Conservation (phyloP, 2,329 filamentous ascomycete species). For the Neofusicoccum parvum region DNA sequence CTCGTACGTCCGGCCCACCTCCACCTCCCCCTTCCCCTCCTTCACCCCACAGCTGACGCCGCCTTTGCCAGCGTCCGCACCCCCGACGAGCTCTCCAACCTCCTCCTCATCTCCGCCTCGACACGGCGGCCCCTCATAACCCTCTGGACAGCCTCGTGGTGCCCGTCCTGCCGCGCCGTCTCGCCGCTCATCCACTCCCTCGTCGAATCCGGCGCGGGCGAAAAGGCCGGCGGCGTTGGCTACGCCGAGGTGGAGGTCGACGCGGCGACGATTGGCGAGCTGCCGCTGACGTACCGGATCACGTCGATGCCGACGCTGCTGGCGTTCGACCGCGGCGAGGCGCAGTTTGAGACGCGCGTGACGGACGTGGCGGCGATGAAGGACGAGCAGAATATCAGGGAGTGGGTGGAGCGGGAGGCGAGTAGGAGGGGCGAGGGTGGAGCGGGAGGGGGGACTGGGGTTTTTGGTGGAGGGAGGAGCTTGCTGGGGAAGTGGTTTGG, state of each 20-base stretch:
- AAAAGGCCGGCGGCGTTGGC: conserved; percentile 48
- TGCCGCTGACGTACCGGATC: conserved; percentile 47
- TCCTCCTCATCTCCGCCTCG: conserved; percentile 51
- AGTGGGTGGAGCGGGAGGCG: conserved; percentile 53
- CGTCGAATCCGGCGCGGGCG: conserved; percentile 48
- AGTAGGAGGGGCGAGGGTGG: conserved; percentile 55
- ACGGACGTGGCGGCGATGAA: conserved; percentile 49
- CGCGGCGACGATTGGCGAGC: conserved; percentile 44
- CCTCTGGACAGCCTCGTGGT: conserved; percentile 54
- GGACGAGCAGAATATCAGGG: conserved; percentile 45
- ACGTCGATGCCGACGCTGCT: conserved; percentile 52
- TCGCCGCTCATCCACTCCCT: conserved; percentile 46
- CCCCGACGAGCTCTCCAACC: conserved; percentile 50
- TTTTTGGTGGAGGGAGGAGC: conserved; percentile 22
- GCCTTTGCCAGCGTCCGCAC: conserved; percentile 37
- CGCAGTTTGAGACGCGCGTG: conserved; percentile 51
- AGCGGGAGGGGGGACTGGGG: background rate
- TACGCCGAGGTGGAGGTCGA: conserved; percentile 55
- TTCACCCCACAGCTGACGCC: background rate
- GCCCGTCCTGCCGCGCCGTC: conserved; percentile 46
- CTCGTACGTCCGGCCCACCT: background rate
- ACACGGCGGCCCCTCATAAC: conserved; percentile 50
- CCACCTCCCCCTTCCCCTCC: background rate
- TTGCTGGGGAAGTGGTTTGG: conserved; percentile 18
- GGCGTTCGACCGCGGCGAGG: conserved; percentile 53